Percentiles rank a stretch among this genome's conserved stretches.
These are phyloP conservation scores for Iberis pinnata DNA, from an alignment of 345 rosid species.

Conservation along the genomic window DNA sequence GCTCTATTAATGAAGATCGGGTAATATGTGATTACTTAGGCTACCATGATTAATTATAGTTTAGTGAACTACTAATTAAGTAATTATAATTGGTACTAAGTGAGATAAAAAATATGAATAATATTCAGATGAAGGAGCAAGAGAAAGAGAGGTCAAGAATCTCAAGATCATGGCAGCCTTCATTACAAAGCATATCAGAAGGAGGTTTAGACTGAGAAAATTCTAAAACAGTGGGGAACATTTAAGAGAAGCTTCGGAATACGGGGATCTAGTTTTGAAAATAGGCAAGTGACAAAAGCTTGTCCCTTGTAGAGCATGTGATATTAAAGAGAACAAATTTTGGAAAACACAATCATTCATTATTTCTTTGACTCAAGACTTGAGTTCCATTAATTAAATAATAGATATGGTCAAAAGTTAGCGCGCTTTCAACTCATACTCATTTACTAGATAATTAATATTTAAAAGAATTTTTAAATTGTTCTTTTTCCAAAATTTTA, in stretches of 20 bases:
- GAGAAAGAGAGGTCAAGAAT: slow-evolving; percentile 48
- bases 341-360: too few relatives aligned
- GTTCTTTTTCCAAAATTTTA: too few relatives aligned
- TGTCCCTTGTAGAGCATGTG: slow-evolving; percentile 18
- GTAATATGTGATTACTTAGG: slow-evolving; percentile 29
- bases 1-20: slow-evolving; percentile 38
- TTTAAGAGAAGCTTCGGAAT: background rate
- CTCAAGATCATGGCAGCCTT: slow-evolving; percentile 87
- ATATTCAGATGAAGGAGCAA: slow-evolving; percentile 41
- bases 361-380: too few relatives aligned
- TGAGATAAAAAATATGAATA: background rate
- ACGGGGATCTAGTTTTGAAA: slow-evolving; percentile 18
- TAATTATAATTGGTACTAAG: background rate
- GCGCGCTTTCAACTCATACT: too few relatives aligned
- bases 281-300: slow-evolving; percentile 16
- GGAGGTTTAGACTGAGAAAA: slow-evolving; percentile 45
- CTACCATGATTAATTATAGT: background rate
- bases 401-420: too few relatives aligned
- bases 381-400: too few relatives aligned
- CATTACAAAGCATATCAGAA: slow-evolving; percentile 83
- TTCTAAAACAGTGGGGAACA: background rate
- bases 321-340: too few relatives aligned
- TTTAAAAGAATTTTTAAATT: too few relatives aligned
- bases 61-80: background rate
- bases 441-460: too few relatives aligned